Base-by-base conservation (phyloP, 176 grass and related monocot species). In the Miscanthus lutarioriparius region DNA sequence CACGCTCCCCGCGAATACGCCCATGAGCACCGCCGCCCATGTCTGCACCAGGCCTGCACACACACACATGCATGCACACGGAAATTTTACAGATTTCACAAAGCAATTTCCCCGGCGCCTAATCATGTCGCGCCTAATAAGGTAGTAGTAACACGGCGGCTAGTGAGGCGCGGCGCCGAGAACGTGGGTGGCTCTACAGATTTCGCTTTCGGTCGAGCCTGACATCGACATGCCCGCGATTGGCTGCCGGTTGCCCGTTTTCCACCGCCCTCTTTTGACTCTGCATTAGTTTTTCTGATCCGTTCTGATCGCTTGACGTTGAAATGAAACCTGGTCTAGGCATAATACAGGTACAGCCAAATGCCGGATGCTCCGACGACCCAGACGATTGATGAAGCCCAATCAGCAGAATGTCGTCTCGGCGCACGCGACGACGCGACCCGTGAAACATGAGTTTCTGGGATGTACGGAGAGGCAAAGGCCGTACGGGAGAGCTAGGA, bases 31-130 rank as follows among this genome's bases (percentile, higher is more conserved):
- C 1, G 92, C 90, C 26, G 92, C 86, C 92, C 92, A 94, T 10
- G 92, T 84, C 39, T 94, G 90, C 20, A 94, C 90, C 20, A 94
- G 67, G 25, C 92, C 92, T 94, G 92, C 44, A 10, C n/a, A n/a
- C 32, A 4, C 8, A 11, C 14, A 48, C 1, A 80, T 48, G 45
- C 44, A 47, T 10, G 1, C 54, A 23, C 20, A 59, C 54, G 54
- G 54, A 59, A 23, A 22, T 20, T 20, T 53, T 53, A 20, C 16
- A 19, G 3, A 6, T 51, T 19, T 1, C 48, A 2, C 15, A 51
- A 8, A 54, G 0, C 51, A 23, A n/a, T 59, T 59, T 56, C 10
- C 28, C 44, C 3, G 45, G 3, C 3, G 45, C 14, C 45, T 48
- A 20, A 33, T 51, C 72, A 11, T 35, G 47, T n/a, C 48, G 48